These are phyloP conservation scores for Zasmidium angulare DNA, from an alignment of 2,329 filamentous ascomycete species.

Conservation along the genomic window DNA sequence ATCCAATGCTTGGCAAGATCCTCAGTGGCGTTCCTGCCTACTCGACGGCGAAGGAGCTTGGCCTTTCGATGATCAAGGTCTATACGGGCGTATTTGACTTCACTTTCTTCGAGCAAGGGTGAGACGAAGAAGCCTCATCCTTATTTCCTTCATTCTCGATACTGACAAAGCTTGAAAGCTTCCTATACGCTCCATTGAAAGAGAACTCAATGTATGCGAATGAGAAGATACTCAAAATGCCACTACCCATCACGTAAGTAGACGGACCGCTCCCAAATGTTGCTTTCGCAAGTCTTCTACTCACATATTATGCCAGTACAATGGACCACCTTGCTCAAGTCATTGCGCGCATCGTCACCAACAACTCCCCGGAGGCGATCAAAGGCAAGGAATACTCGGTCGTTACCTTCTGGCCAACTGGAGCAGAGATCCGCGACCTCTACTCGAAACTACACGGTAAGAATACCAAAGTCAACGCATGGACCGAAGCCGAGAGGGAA, in stretches of 20 bases:
- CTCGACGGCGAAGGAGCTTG: not conserved
- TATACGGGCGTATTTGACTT: slow-evolving; percentile 9
- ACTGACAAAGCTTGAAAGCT: no score
- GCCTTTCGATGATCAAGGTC: not conserved
- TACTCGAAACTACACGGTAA: slow-evolving; percentile 14
- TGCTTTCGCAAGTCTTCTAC: no score
- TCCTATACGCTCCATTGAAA: slow-evolving; percentile 7
- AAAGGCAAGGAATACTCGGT: slow-evolving; percentile 8
- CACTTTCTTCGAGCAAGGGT: slow-evolving; percentile 7
- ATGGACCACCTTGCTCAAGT: slow-evolving; percentile 3
- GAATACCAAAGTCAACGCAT: slow-evolving; percentile 5
- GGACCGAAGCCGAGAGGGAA: slow-evolving; percentile 3
- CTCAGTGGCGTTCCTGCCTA: not conserved
- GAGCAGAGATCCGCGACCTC: slow-evolving; percentile 8
- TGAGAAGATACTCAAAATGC: not conserved
- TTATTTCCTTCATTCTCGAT: no score
- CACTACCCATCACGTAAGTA: slow-evolving; percentile 9
- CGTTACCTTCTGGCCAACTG: slow-evolving; percentile 14
- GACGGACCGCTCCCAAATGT: no score
- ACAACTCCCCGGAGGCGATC: slow-evolving; percentile 7
- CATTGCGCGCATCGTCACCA: slow-evolving; percentile 2
- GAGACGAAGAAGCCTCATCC: not conserved
- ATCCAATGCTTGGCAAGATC: not conserved
- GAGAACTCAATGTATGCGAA: slow-evolving; percentile 1
- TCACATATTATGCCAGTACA: not conserved